Evolutionary conservation across 1,284 basidiomycete species (phyloP), one percentile per base, ranked within the genome.

Genomic region (Irpex lacteus): DNA sequence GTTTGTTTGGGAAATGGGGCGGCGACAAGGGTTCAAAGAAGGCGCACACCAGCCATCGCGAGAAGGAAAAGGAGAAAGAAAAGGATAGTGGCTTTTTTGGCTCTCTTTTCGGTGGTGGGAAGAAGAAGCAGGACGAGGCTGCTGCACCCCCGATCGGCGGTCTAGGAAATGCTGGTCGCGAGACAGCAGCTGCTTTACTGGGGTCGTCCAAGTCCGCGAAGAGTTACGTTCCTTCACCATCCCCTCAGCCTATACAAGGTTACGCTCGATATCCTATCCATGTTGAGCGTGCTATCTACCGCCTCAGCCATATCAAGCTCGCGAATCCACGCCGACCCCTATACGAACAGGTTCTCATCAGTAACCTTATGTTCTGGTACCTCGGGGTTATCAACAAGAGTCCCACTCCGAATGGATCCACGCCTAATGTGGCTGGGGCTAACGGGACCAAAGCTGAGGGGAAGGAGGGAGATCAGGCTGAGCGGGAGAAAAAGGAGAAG

Each of bases 301-400:
- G 97, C 60, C 81, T 99, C 60, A 96, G 93, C 74, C 97, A 99
- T 74, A 98, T 99, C 82, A 99, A 99, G 78, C 83, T 99, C 54
- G 97, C 98, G 26, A 98, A 99, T 76, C 96, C 97, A 8, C 85
- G 98, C 60, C 84, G 97, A 53, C 96, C 98, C 18, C 82, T 99
- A 15, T 98, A 98, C 72, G 98, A 99, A 80, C 97, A 99, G 77
- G 97, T 99, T 59, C 80, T 99, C 66, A 99, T 99, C 76, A 98
- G 95, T 72, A 99, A 99, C 76, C 83, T 99, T 70, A 99, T 98
- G 96, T 99, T 99, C 82, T 99, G 97, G 97, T 99, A 99, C 75
- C 84, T 99, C 49, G 94, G 95, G n/a, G 88, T 99, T 68, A 98
- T 99, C 78, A 98, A 98, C 75, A 95, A 92, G 78, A 82, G 88